phyloP scores from a whole-genome alignment of 73 alveolate species.

The Blepharisma stoltei region DNA sequence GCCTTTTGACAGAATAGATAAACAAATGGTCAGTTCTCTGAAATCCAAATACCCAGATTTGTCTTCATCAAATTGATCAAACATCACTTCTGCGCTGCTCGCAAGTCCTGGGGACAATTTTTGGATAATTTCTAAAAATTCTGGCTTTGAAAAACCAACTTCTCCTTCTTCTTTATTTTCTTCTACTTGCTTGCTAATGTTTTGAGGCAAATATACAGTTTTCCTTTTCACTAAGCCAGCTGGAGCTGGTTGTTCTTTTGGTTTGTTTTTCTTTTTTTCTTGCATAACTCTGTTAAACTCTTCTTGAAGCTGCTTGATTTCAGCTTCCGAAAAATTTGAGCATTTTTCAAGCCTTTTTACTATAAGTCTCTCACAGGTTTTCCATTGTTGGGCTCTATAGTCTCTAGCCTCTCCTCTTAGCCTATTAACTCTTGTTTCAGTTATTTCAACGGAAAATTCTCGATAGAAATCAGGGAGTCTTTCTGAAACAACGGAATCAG shows the following conservation, averaged over 20 bases:
- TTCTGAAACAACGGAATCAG: background rate
- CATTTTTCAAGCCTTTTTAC: conserved; percentile 1
- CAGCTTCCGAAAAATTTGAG: background rate
- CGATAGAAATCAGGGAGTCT: background rate
- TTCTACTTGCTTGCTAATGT: background rate
- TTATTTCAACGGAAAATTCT: background rate
- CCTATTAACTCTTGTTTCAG: background rate
- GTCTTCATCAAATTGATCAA: conserved; percentile 23
- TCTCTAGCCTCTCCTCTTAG: conserved; percentile 7
- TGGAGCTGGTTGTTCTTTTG: background rate
- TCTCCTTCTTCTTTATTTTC: background rate
- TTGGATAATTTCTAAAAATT: background rate
- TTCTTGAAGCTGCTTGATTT: background rate
- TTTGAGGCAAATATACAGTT: background rate
- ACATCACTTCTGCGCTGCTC: background rate
- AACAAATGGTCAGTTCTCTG: conserved; percentile 24
- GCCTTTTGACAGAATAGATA: background rate
- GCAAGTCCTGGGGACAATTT: background rate
- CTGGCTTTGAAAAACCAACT: background rate
- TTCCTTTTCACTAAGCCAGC: background rate
- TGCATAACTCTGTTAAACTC: background rate
- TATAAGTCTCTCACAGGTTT: background rate
- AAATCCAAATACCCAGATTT: conserved; percentile 13
- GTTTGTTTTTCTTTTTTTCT: background rate
- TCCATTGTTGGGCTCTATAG: conserved; percentile 13